Evolutionary conservation across 805 yeast genomes (phyloP).

Genomic region (Cyberlindnera japonica): DNA sequence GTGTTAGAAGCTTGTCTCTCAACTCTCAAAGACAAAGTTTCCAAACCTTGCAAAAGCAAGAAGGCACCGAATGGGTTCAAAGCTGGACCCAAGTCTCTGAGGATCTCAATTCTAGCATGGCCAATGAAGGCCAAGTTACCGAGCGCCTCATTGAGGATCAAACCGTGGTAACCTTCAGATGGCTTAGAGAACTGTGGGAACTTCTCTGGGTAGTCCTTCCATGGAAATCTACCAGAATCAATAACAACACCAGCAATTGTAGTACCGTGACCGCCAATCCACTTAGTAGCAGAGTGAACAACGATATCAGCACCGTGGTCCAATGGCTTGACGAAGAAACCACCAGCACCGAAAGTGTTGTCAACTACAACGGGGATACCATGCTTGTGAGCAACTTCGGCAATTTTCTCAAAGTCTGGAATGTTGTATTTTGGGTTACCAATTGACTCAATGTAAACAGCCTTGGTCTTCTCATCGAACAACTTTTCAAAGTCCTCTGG

Average conservation of each 20-base stretch:
- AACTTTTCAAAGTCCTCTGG: conserved; percentile 66
- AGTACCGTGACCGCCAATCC: conserved; percentile 98
- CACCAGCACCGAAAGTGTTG: conserved; percentile 97
- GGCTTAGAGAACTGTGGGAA: conserved; percentile 92
- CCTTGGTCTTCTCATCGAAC: conserved; percentile 84
- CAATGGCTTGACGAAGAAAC: conserved; percentile 78
- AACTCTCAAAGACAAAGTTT: conserved; percentile 88
- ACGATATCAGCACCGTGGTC: conserved; percentile 90
- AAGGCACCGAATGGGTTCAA: conserved; percentile 87
- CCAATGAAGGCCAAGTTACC: conserved; percentile 78
- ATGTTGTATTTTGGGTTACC: conserved; percentile 92
- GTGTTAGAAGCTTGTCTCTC: conserved; percentile 90
- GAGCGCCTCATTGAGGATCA: conserved; percentile 73
- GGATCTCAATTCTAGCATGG: conserved; percentile 75
- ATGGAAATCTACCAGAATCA: conserved; percentile 91
- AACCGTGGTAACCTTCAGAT: conserved; percentile 91
- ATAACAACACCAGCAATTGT: conserved; percentile 88
- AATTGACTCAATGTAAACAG: conserved; percentile 82
- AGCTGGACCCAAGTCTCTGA: conserved; percentile 91
- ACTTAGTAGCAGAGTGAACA: conserved; percentile 92
- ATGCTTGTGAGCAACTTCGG: conserved; percentile 73
- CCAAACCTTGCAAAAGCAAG: conserved; percentile 85
- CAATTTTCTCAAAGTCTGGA: conserved; percentile 82
- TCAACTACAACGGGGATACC: conserved; percentile 92
- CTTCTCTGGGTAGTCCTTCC: conserved; percentile 78